phyloP scores from a whole-genome alignment of 805 yeast genomes.

The Ogataea paraovalis region DNA sequence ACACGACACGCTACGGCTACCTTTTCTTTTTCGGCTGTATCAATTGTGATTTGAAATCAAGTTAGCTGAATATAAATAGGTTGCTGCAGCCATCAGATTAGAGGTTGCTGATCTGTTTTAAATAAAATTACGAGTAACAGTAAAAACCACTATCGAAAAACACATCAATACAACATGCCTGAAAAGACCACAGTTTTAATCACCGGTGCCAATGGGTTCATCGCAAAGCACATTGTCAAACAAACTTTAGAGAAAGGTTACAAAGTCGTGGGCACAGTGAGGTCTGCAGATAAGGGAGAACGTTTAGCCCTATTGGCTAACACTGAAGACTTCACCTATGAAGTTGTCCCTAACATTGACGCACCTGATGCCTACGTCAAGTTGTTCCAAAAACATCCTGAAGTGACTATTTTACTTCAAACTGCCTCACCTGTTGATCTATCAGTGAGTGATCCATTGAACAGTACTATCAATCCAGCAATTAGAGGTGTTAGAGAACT shows the following conservation, averaged over 20 bases:
- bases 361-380: constrained; percentile 44
- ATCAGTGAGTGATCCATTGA: constrained; percentile 40
- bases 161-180: too few species aligned
- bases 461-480: constrained; percentile 51
- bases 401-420: constrained; percentile 43
- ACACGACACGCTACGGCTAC: too few species aligned
- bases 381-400: constrained; percentile 37
- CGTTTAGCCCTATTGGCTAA: constrained; percentile 28
- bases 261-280: constrained; percentile 20
- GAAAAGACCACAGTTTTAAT: constrained; percentile 8
- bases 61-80: too few species aligned
- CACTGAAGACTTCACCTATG: constrained; percentile 26
- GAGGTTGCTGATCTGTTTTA: too few species aligned
- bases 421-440: constrained; percentile 48
- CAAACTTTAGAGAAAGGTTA: constrained; percentile 16
- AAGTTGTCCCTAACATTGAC: constrained; percentile 34
- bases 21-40: too few species aligned
- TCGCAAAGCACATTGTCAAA: constrained; percentile 19
- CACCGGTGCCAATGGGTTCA: constrained; percentile 22
- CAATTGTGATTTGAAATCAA: too few species aligned
- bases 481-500: constrained; percentile 50
- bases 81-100: too few species aligned
- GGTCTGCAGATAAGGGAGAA: constrained; percentile 43
- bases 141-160: too few species aligned
- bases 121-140: too few species aligned